A percentile compares a stretch with the other conserved stretches of the same genome.
Conservation (phyloP, 108 stramenopile genomes). For the Conticribra guillardii region DNA sequence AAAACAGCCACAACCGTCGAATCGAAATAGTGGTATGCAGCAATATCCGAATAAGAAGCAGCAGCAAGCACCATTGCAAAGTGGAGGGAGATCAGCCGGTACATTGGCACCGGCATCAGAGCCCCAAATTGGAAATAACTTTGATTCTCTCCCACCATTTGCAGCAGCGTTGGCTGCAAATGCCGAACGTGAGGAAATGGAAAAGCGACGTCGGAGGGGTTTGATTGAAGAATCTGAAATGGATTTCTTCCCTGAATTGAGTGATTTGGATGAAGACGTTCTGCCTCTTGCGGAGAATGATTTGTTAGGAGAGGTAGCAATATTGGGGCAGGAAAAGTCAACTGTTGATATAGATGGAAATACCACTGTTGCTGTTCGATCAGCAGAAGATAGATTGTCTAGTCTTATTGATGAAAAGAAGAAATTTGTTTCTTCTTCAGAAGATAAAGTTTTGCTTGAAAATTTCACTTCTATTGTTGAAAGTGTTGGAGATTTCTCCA, state of each 20-base stretch:
- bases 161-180: slow-evolving; percentile 39
- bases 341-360: neutral
- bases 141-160: slow-evolving; percentile 35
- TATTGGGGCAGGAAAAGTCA: neutral
- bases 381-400: neutral
- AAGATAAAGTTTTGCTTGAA: neutral
- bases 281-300: too few relatives aligned
- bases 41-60: neutral
- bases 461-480: neutral
- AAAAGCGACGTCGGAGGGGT: slow-evolving; percentile 9
- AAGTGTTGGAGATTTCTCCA: slow-evolving; percentile 1
- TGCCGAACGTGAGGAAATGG: slow-evolving; percentile 35
- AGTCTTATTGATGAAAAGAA: slow-evolving; percentile 4
- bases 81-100: neutral
- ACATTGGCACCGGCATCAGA: neutral
- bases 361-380: neutral
- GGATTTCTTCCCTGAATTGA: too few relatives aligned
- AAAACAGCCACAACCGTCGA: neutral
- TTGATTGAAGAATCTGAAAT: slow-evolving; percentile 12
- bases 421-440: neutral
- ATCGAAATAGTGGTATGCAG: neutral
- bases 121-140: slow-evolving; percentile 18
- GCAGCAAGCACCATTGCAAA: neutral
- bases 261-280: too few relatives aligned
- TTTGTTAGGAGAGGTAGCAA: neutral